Evolutionary conservation across 2,329 filamentous ascomycete species (phyloP).

Genomic region (Trichoderma endophyticum): DNA sequence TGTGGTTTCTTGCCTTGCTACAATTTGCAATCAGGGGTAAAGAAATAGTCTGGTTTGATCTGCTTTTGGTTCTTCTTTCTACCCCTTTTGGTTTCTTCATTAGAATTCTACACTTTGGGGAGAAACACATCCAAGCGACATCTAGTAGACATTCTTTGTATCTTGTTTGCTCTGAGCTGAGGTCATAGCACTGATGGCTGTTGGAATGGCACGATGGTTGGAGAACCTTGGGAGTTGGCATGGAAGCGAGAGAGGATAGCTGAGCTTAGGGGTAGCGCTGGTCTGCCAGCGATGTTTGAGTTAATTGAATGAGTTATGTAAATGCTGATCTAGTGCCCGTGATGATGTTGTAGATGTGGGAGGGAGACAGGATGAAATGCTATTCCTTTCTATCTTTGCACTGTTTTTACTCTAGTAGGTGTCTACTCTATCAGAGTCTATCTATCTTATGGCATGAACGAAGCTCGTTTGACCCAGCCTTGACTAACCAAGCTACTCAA

Average conservation of each 20-base stretch:
- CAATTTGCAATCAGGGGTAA: neutral
- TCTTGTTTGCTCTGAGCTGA: neutral
- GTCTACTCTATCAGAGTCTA: neutral
- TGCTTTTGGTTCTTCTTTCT: neutral
- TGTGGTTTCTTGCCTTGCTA: neutral
- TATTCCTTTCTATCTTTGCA: neutral
- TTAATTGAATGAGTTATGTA: neutral
- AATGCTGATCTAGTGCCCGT: neutral
- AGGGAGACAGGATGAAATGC: neutral
- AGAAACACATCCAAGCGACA: neutral
- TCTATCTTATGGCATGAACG: neutral
- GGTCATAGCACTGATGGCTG: neutral
- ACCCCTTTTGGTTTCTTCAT: neutral
- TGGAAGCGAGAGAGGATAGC: neutral
- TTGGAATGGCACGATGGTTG: neutral
- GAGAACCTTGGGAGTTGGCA: neutral
- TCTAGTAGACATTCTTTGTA: neutral
- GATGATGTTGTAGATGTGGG: neutral
- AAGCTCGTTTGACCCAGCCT: neutral
- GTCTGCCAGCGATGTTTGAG: neutral
- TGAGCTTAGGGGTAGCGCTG: neutral
- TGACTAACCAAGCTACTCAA: neutral
- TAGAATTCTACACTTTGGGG: neutral
- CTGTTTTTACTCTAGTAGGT: neutral
- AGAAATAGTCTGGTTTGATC: neutral